A percentile compares a stretch with the other conserved stretches of the same genome.
phyloP scores from a whole-genome alignment of 805 yeast genomes.

The Blastobotrys muscicola region DNA sequence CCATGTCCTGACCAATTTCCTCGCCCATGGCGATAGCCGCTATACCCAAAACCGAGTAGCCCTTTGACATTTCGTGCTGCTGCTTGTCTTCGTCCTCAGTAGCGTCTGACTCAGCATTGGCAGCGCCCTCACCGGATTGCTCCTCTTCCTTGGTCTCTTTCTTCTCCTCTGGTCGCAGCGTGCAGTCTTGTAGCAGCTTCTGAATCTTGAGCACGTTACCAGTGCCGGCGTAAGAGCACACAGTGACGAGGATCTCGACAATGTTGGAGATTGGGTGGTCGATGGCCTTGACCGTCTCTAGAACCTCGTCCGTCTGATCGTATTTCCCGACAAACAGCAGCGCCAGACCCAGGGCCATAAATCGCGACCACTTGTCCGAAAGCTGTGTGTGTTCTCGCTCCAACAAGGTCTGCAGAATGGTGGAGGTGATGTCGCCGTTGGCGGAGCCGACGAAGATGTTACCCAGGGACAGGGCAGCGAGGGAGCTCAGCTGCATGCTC shows the following conservation, averaged over 20 bases:
- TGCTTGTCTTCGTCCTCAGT: conserved; percentile 24
- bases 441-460: conserved; percentile 94
- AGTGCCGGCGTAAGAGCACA: conserved; percentile 94
- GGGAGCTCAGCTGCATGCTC: conserved; percentile 68
- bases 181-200: conserved; percentile 78
- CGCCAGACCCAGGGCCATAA: conserved; percentile 87
- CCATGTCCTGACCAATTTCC: conserved; percentile 96
- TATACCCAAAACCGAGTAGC: conserved; percentile 88
- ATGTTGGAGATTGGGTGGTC: conserved; percentile 90
- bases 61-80: conserved; percentile 33
- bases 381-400: conserved; percentile 76
- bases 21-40: conserved; percentile 97
- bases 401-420: conserved; percentile 79
- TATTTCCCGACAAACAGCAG: conserved; percentile 87
- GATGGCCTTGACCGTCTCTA: conserved; percentile 88
- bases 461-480: conserved; percentile 88
- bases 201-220: conserved; percentile 96
- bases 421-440: conserved; percentile 88
- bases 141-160: conserved; percentile 44
- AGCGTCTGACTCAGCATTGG: conserved; percentile 11
- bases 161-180: conserved; percentile 51
- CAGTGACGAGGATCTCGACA: conserved; percentile 78
- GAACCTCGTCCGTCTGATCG: conserved; percentile 81
- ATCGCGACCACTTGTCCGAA: conserved; percentile 77
- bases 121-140: conserved; percentile 23